A percentile compares a stretch with the other conserved stretches of the same genome.
Evolutionary conservation across 106 monocot genomes (phyloP).

Genomic region (Allium sativum): DNA sequence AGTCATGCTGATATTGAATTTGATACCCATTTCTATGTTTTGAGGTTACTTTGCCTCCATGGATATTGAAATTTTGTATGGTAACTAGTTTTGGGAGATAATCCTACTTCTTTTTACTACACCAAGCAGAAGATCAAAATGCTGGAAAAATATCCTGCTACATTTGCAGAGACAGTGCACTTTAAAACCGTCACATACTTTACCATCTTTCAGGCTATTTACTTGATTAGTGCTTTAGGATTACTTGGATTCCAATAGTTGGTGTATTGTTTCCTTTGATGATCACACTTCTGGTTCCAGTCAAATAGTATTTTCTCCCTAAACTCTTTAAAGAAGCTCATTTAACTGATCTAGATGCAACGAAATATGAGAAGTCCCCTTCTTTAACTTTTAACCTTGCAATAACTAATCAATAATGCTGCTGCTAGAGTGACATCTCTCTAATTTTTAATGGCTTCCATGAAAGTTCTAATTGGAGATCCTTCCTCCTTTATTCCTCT

Average conservation of each 20-base stretch:
- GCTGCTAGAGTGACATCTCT: too few relatives aligned
- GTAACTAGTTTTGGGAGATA: slow-evolving; percentile 90
- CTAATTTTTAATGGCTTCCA: too few relatives aligned
- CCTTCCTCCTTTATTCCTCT: too few relatives aligned
- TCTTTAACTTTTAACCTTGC: slow-evolving; percentile 38
- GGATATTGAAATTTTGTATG: slow-evolving; percentile 86
- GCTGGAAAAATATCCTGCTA: slow-evolving; percentile 68
- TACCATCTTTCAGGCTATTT: slow-evolving; percentile 60
- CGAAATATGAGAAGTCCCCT: slow-evolving; percentile 70
- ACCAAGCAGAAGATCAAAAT: slow-evolving; percentile 77
- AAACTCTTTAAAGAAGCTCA: slow-evolving; percentile 76
- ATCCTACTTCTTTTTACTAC: slow-evolving; percentile 80
- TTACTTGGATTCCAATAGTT: slow-evolving; percentile 74
- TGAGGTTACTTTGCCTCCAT: slow-evolving; percentile 89
- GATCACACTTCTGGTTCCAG: slow-evolving; percentile 83
- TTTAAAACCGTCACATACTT: slow-evolving; percentile 62
- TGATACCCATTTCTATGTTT: slow-evolving; percentile 74
- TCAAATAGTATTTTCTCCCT: slow-evolving; percentile 61
- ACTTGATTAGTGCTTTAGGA: slow-evolving; percentile 61
- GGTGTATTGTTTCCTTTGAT: slow-evolving; percentile 71
- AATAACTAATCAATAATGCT: slow-evolving; percentile 21
- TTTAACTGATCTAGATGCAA: slow-evolving; percentile 67
- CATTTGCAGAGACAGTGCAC: slow-evolving; percentile 75
- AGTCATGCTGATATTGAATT: slow-evolving; percentile 65
- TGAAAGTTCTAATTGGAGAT: too few relatives aligned